A percentile compares a stretch with the other conserved stretches of the same genome.
Evolutionary conservation across 148 eudicot genomes (phyloP).

Genomic region (Silene conica): DNA sequence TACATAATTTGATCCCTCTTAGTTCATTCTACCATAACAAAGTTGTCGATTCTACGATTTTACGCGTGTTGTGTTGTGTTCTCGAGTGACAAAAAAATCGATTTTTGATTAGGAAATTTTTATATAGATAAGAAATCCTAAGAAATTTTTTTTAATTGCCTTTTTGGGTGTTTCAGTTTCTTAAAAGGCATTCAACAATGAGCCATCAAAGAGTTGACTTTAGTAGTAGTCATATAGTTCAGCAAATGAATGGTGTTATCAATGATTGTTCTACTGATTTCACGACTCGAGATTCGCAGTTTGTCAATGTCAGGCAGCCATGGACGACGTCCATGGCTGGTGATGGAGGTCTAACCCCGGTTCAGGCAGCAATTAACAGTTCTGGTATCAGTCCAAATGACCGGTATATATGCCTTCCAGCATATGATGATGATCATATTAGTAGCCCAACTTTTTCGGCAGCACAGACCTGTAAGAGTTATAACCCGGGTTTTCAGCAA

Average conservation of each 20-base stretch:
- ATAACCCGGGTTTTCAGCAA: conserved; percentile 28
- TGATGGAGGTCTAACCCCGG: conserved; percentile 22
- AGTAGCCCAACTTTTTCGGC: conserved; percentile 29
- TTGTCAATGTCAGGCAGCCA: conserved; percentile 23
- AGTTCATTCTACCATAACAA: too few species aligned
- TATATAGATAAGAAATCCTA: background rate
- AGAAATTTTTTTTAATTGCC: background rate
- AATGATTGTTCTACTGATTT: conserved; percentile 26
- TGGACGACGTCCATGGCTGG: conserved; percentile 37
- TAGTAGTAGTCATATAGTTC: conserved; percentile 22
- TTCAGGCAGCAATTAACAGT: too few species aligned
- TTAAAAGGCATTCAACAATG: conserved; percentile 26
- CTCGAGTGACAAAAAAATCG: conserved; percentile 10
- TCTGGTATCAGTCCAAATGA: conserved; percentile 24
- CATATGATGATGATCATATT: conserved; percentile 27
- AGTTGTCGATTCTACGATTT: too few species aligned
- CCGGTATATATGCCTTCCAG: conserved; percentile 24
- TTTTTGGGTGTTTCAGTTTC: conserved; percentile 11
- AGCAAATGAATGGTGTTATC: conserved; percentile 21
- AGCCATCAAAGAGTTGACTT: conserved; percentile 34
- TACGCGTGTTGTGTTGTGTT: conserved; percentile 21
- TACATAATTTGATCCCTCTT: too few species aligned
- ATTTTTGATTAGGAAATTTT: background rate
- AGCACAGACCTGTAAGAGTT: conserved; percentile 25
- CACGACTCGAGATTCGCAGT: background rate